Percentiles rank a stretch among this genome's conserved stretches.
phyloP scores from a whole-genome alignment of 345 rosid species.

The Lumnitzera littorea region DNA sequence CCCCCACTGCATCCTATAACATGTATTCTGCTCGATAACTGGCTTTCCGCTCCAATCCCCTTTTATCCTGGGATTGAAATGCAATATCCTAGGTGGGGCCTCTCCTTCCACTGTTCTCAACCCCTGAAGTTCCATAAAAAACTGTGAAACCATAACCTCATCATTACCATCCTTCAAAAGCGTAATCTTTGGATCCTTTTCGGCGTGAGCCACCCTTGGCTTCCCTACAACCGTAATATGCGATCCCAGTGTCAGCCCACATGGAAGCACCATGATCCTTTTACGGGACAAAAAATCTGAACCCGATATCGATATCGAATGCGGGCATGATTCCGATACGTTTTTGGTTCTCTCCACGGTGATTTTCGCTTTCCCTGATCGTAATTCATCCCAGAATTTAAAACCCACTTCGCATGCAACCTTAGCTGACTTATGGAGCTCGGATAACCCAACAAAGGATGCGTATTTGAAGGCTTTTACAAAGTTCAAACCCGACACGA shows the following conservation, averaged over 20 bases:
- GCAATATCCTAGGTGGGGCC: conserved; percentile 91
- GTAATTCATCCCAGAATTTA: conserved; percentile 61
- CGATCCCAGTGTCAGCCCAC: conserved; percentile 85
- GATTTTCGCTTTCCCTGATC: conserved; percentile 30
- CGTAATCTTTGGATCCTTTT: conserved; percentile 50
- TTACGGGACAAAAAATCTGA: conserved; percentile 42
- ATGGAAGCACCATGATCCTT: conserved; percentile 60
- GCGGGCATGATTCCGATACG: conserved; percentile 48
- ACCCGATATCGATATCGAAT: conserved; percentile 53
- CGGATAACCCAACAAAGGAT: conserved; percentile 52
- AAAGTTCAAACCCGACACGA: conserved; percentile 53
- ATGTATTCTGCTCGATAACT: conserved; percentile 91
- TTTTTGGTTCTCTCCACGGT: conserved; percentile 15
- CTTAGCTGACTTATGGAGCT: conserved; percentile 67
- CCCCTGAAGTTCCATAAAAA: conserved; percentile 79
- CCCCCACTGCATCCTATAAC: conserved; percentile 97
- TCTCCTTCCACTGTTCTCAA: conserved; percentile 84
- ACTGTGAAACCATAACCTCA: conserved; percentile 64
- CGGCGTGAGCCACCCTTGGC: conserved; percentile 60
- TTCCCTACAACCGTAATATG: conserved; percentile 80
- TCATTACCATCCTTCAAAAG: conserved; percentile 38
- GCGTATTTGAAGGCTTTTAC: conserved; percentile 42
- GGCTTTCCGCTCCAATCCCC: conserved; percentile 89
- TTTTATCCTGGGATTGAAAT: conserved; percentile 81
- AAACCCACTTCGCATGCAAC: conserved; percentile 71